Base-by-base conservation (phyloP, 2,329 filamentous ascomycete species). In the Colletotrichum sp. region DNA sequence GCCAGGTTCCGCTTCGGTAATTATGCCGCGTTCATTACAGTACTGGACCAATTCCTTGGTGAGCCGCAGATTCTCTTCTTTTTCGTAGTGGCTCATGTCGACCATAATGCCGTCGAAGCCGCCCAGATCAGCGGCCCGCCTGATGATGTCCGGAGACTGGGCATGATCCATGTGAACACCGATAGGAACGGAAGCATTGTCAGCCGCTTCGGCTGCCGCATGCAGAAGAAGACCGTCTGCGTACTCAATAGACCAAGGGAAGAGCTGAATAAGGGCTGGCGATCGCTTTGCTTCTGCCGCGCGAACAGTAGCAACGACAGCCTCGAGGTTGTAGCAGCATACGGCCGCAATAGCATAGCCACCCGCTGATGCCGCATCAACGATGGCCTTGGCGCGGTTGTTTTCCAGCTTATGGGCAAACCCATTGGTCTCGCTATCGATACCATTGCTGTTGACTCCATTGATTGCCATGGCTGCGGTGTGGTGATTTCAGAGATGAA, bases 11-110 rank as follows among this genome's bases (percentile, higher is more conserved):
- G 92, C 93, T 81, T 94, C 93, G 1, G 92, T 93, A 1, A 91
- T 89, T 67, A 94, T 94, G 0, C 91, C 91, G 28, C 89, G 86
- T 75, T 84, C 89, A 79, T 93, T 89, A 78, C 93, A 93, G 79
- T 92, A 91, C 18, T 83, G 83, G 5, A 92, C 91, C 71, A 94
- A 83, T 73, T 93, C 90, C 68, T 86, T 87, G 25, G 93, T 94
- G 80, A 89, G 87, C 1, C 87, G 85, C 43, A 95, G 85, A 80
- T 95, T 95, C 85, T 94, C 93, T 69, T 89, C 92, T 78, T 92
- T 92, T 78, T 94, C 92, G 80, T 93, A 92, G 81, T 95, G 93
- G 72, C 88, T 91, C 93, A 95, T 95, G 82, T 95, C 93, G 1
- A 95, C 91, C 93, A 95, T 95, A 81, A 95, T 94, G 72, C 87